Evolutionary conservation across 2,329 filamentous ascomycete genomes (phyloP), one percentile per base, ranked within the genome.

Genomic region (Talaromyces sp.): DNA sequence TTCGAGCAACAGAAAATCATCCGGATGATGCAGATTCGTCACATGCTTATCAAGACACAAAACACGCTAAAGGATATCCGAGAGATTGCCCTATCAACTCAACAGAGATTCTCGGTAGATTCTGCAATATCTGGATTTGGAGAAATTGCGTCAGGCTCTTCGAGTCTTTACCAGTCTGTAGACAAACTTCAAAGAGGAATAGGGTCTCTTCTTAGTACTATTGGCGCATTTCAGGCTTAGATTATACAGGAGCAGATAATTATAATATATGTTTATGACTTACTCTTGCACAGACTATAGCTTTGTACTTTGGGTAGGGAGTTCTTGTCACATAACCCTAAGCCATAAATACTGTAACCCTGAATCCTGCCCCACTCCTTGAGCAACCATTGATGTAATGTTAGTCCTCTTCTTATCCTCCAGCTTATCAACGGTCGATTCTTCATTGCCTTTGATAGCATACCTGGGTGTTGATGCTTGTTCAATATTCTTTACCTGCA

Each of bases 21-120:
- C 8, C 49, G 50, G 1, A 37, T 50, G 37, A 54, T 65, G 50
- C 63, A 65, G 39, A 50, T 65, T 35, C 63, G 63, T 35, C 63
- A 65, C 50, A 65, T 65, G 50, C 63, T 65, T 7, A 47, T 61
- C 47, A 65, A 56, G 58, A 54, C 58, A 2, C 37, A 65, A 9
- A 65, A 47, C 10, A 49, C 58, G 15, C 58, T 65, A 3, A 45
- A 47, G 35, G 50, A 62, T 3, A 43, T 58, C 11, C 58, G 63
- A 10, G 50, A 62, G 33, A 35, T 43, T 6, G 25, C 45, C 25
- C 15, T 27, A 15, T 39, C 27, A 10, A 52, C 39, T 11, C 57
- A 43, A 8, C 63, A 52, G 43, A 61, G 39, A 11, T 17, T 35
- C 15, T 65, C 63, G 17, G n/a, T 31, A 31, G 63, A 65, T 50